Evolutionary conservation across 129 eudicot species (phyloP).

Genomic region (Oenanthe sinensis): DNA sequence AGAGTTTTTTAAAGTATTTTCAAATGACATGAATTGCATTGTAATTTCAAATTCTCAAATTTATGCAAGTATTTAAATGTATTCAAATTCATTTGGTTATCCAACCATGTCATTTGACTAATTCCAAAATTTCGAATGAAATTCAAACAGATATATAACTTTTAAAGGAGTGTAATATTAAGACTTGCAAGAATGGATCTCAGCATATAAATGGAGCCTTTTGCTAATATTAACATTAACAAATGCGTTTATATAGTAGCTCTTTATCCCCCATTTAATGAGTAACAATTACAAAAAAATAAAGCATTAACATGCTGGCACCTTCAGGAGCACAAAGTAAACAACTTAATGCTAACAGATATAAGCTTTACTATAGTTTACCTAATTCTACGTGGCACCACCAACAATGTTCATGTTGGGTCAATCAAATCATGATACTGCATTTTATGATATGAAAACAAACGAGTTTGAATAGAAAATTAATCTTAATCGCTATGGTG

Average conservation of each 20-base stretch:
- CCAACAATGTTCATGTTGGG: constrained; percentile 12
- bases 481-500: no score
- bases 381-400: constrained; percentile 12
- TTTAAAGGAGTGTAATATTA: background rate
- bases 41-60: no score
- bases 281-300: background rate
- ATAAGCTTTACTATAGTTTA: background rate
- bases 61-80: no score
- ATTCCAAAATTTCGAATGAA: no score
- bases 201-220: background rate
- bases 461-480: no score
- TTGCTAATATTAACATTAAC: background rate
- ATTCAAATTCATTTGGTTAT: no score
- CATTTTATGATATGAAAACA: no score
- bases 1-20: no score
- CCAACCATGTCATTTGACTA: no score
- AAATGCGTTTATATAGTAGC: background rate
- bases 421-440: no score
- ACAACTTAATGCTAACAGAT: background rate
- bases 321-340: background rate
- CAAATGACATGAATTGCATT: no score
- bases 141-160: background rate
- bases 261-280: background rate
- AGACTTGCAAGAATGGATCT: background rate
- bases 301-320: background rate